Evolutionary conservation across 257 asterid genomes (phyloP), one percentile per base, ranked within the genome.

Genomic region (Nicotiana tomentosiformis): DNA sequence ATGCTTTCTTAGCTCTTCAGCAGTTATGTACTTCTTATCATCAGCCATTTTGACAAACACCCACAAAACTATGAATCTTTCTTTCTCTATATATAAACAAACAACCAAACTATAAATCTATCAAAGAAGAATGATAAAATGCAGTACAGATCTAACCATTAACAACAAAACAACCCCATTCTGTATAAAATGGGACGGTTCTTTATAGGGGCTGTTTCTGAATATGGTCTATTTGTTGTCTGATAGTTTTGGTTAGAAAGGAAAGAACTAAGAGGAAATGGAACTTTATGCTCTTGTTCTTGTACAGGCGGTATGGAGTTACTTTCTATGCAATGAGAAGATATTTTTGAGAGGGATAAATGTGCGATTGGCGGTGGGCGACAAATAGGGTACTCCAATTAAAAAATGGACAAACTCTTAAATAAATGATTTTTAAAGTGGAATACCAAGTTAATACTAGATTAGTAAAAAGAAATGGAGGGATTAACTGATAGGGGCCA

Each of bases 1-100:
- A 53, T 89, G 92, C 77, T 77, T 81, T 86, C 64, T 82, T 20
- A 89, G 32, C 55, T 88, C 91, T 20, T 86, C 91, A 0, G 74
- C n/a, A n/a, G 91, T 37, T 29, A 89, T 85, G 33, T 83, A 87
- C 77, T 79, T 87, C 78, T 77, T 87, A 23, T 0, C 1, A 11
- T 43, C 60, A 16, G 7, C 60, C 78, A 72, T 72, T 20, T 2
- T 46, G 12, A 39, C 12, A 32, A 32, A 6, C 49, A 32, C 5
- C 9, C 16, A 46, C 17, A 10, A 69, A 69, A 10, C 7, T 69
- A 16, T 20, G 35, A 70, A 20, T 70, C 32, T 69, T 69, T 37
- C 7, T 10, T n/a, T 16, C 20, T 17, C 18, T 57, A 5, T 5
- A 17, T 57, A 57, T 18, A 57, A 6, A 53, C 14, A 56, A 56